Evolutionary conservation across 768 basidiomycete species (phyloP), one percentile per base, ranked within the genome.

Genomic region (Favolaschia claudopus): DNA sequence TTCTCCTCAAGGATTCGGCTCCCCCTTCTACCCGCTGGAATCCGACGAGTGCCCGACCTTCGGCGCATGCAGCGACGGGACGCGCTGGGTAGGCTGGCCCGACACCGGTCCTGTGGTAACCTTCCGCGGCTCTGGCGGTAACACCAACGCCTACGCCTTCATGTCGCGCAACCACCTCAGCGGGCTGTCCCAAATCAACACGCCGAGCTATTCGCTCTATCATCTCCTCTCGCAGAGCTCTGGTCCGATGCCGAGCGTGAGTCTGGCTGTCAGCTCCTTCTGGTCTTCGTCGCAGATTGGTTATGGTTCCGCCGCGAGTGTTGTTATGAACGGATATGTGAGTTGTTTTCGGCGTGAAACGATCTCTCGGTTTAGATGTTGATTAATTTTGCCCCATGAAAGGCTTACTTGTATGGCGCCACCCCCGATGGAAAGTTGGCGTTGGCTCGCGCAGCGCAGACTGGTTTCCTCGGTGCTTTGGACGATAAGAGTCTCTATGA

Each of bases 11-110:
- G 49, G 37, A 10, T 58, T 55, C 40, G 44, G 55, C 34, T 12
- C 55, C n/a, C 38, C 27, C 8, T 63, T 38, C 40, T 58, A 43
- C 46, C 45, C 32, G 27, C 55, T 63, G 36, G 61, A 58, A 27
- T 22, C 45, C n/a, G 62, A 63, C 36, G 56, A 63, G 29, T 63
- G 62, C 19, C 56, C 62, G 8, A 6, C 25, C 31, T 37, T 4
- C 28, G 62, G 62, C 1, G 10, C 13, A 7, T 58, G 62, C 46
- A 43, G 50, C 46, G 56, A 63, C 36, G 52, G 52, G 0, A 58
- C 56, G 32, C 55, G 62, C 6, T 63, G 62, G 62, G 62, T 58
- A 4, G 62, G 62, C 24, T 58, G 62, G 62, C 62, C 62, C 1
- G 46, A 63, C 31, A 58, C 62, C 7, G 56, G 28, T 1, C 62